These are phyloP conservation scores for Arthrobotrys sphaeroides DNA, from an alignment of 2,329 filamentous ascomycete genomes.

Conservation along the genomic window DNA sequence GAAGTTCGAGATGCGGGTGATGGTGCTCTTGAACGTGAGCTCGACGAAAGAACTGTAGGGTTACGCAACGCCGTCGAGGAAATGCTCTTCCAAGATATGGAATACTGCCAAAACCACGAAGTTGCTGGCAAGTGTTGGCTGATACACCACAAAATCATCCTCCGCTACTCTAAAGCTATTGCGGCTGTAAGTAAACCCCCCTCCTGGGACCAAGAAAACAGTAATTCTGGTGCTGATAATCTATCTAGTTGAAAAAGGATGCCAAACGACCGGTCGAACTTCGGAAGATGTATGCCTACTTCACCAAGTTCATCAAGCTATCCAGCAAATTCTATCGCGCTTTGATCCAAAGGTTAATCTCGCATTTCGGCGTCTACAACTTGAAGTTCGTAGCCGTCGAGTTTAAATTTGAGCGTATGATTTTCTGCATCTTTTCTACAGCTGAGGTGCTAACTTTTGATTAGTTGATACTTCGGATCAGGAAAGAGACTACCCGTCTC, in stretches of 20 bases:
- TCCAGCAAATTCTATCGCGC: slow-evolving; percentile 80
- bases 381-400: slow-evolving; percentile 68
- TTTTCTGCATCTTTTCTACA: slow-evolving; percentile 16
- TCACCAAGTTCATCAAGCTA: slow-evolving; percentile 83
- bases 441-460: slow-evolving; percentile 18
- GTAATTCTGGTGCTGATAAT: background rate
- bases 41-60: slow-evolving; percentile 21
- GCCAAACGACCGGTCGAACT: slow-evolving; percentile 69
- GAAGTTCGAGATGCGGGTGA: slow-evolving; percentile 21
- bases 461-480: slow-evolving; percentile 63
- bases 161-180: slow-evolving; percentile 31
- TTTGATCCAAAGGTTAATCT: slow-evolving; percentile 58
- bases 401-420: slow-evolving; percentile 65
- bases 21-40: slow-evolving; percentile 28
- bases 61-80: slow-evolving; percentile 30
- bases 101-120: slow-evolving; percentile 15
- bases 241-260: slow-evolving; percentile 45
- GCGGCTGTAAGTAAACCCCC: background rate
- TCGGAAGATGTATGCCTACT: slow-evolving; percentile 82
- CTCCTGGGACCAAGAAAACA: background rate
- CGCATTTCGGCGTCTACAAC: slow-evolving; percentile 68
- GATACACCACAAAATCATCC: slow-evolving; percentile 34
- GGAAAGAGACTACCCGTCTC: slow-evolving; percentile 61
- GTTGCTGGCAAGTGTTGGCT: slow-evolving; percentile 37
- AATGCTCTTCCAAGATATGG: slow-evolving; percentile 28